Evolutionary conservation across 1,284 basidiomycete genomes (phyloP), one percentile per base, ranked within the genome.

Genomic region (Trichosporon asahii): DNA sequence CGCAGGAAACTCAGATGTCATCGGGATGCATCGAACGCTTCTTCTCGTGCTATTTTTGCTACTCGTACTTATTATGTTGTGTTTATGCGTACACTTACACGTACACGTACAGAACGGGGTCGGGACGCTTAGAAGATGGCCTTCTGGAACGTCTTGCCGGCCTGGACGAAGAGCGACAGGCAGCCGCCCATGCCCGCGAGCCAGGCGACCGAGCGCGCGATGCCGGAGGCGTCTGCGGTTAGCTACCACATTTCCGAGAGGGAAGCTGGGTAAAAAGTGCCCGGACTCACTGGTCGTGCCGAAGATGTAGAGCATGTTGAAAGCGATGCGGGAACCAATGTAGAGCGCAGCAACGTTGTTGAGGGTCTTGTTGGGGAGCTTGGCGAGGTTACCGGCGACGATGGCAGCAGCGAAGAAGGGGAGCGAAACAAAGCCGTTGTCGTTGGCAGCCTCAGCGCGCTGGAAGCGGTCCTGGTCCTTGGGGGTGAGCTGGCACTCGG

Each of bases 401-500:
- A 80, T 63, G 44, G 79, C 77, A 29, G 74, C 69, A 21, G 76
- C 78, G 67, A 75, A 75, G 65, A 75, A 53, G 46, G 74, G 71
- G 14, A 72, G 69, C 25, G 55, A 71, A 70, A 69, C 57, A 66
- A 78, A 77, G 21, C 70, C 70, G 70, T 78, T 78, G 65, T 74
- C 70, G 67, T 77, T 74, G 29, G 77, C 77, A 12, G 74, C 73
- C 69, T 78, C 77, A 37, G 76, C 77, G 29, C 76, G 72, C 21
- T 73, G 21, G 69, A 67, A 78, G 64, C 65, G 67, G 49, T 72
- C 89, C 80, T 88, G 87, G 55, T 96, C 95, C 69, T 90, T 85
- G 70, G 93, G 90, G 77, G 90, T 91, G 73, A 97, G 86, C 78
- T 91, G 88, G 73, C 95, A 91, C n/a, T 90, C 92, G 78, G 92